Percentiles rank a stretch among this genome's conserved stretches.
Evolutionary conservation across 2,329 filamentous ascomycete genomes (phyloP).

Genomic region (Fusarium floridanum): DNA sequence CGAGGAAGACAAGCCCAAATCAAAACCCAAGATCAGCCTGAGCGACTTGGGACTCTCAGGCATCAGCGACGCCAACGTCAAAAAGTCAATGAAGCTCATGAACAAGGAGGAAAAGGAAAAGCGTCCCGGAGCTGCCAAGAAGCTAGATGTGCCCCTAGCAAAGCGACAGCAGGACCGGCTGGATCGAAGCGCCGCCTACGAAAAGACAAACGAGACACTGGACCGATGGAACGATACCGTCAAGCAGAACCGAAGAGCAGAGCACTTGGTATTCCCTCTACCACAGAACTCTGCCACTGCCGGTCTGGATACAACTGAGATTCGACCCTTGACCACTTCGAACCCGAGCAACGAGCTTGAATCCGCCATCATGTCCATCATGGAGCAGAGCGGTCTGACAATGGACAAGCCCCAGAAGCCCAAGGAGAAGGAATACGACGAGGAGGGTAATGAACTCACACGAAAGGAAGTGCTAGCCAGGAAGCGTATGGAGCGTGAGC

Average conservation of each 20-base stretch:
- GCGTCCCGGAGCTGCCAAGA: slow-evolving; percentile 65
- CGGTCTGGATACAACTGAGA: slow-evolving; percentile 71
- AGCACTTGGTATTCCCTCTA: slow-evolving; percentile 90
- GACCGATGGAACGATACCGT: slow-evolving; percentile 95
- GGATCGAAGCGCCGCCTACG: slow-evolving; percentile 84
- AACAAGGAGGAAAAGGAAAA: slow-evolving; percentile 70
- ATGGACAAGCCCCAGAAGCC: slow-evolving; percentile 60
- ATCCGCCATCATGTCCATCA: slow-evolving; percentile 85
- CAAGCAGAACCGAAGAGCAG: slow-evolving; percentile 91
- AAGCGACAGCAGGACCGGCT: slow-evolving; percentile 89
- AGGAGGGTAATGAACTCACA: slow-evolving; percentile 79
- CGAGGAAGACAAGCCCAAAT: slow-evolving; percentile 57
- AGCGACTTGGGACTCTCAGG: slow-evolving; percentile 80
- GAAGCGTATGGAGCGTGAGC: slow-evolving; percentile 83
- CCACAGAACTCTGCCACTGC: slow-evolving; percentile 75
- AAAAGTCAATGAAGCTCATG: slow-evolving; percentile 83
- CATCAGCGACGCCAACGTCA: slow-evolving; percentile 79
- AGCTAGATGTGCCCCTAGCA: slow-evolving; percentile 84
- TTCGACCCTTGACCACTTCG: slow-evolving; percentile 73
- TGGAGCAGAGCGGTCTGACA: slow-evolving; percentile 87
- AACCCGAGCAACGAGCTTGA: slow-evolving; percentile 85
- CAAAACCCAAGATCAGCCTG: slow-evolving; percentile 77
- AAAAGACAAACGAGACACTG: slow-evolving; percentile 91
- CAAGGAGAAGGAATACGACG: slow-evolving; percentile 73
- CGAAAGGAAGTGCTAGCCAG: slow-evolving; percentile 78